Evolutionary conservation across 495 filamentous ascomycete genomes (phyloP).

Genomic region (Massariosphaeria phaeospora): DNA sequence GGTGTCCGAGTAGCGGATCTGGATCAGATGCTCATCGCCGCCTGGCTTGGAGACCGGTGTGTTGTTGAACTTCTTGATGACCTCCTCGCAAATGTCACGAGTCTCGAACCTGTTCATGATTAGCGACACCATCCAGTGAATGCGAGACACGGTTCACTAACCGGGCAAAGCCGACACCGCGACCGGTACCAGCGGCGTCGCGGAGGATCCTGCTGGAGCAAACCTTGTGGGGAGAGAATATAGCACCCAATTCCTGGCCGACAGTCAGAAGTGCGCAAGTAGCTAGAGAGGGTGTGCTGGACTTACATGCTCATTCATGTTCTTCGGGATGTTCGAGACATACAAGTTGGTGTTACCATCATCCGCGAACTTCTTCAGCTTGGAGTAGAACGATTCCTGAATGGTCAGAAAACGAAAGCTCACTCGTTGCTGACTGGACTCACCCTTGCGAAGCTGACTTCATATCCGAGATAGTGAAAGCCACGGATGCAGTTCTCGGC

Average conservation of each 20-base stretch:
- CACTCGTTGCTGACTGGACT: constrained; percentile 18
- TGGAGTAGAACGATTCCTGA: constrained; percentile 91
- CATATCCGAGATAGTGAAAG: constrained; percentile 90
- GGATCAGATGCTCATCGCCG: constrained; percentile 71
- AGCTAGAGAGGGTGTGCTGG: too few species aligned
- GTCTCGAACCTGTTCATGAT: constrained; percentile 63
- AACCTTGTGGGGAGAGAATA: constrained; percentile 78
- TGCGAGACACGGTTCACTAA: constrained; percentile 43
- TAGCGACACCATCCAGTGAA: not conserved
- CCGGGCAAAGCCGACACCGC: constrained; percentile 96
- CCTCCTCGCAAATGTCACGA: constrained; percentile 78
- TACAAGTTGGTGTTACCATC: constrained; percentile 89
- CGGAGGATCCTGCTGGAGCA: constrained; percentile 90
- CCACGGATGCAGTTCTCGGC: constrained; percentile 94
- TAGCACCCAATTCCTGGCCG: constrained; percentile 61
- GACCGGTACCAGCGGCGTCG: constrained; percentile 81
- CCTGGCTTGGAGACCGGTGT: constrained; percentile 52
- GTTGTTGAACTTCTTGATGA: constrained; percentile 80
- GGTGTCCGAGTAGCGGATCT: constrained; percentile 95
- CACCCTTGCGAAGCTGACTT: constrained; percentile 92
- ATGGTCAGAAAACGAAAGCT: constrained; percentile 8
- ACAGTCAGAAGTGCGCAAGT: constrained; percentile 7
- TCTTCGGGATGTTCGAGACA: constrained; percentile 87
- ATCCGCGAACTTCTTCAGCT: constrained; percentile 87
- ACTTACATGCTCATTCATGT: constrained; percentile 80